Base-by-base conservation (phyloP, 2,329 filamentous ascomycete genomes). In the Mycogone perniciosa region DNA sequence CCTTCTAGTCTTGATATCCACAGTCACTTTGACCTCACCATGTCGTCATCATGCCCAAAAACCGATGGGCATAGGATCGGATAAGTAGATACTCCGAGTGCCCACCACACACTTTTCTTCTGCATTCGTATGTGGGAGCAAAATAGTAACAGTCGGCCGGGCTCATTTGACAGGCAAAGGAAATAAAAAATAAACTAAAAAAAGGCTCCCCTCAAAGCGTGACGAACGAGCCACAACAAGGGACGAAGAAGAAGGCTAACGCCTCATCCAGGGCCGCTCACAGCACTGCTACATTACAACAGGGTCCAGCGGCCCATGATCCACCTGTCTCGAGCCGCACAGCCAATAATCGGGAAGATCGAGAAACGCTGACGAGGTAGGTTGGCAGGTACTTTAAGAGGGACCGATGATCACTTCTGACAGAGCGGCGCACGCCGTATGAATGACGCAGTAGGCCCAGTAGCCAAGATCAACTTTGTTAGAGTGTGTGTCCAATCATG, bases 321-420 rank as follows among this genome's bases (percentile, higher is more conserved):
- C 42, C 42, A 44, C 42, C 42, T 45, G 49, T 42, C 46, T 44
- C 31, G 51, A 44, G 9, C 34, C n/a, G 43, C 48, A 48, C 54
- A 48, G 46, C 67, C 67, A 69, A 68, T 70, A 58, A 69, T 70
- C 65, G 65, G 61, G 33, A 42, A 60, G 65, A 68, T 68, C 62
- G 64, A 58, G 44, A 47, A 58, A 52, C 39, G 33, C 33, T 11
- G 33, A 35, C 4, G 33, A 35, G 33, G 33, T 13, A 42, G 13
- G 13, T 42, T 42, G 39, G 39, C 39, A 38, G 35, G 35, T 38
- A 10, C 35, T 11, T 38, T n/a, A 11, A 11, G 35, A 20, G n/a
- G 35, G 20, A 38, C n/a, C 35, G n/a, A 20, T 38, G 35, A 4
- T n/a, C 35, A 38, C 35, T n/a, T 10, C 34, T 37, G 4, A 8